These are phyloP conservation scores for Blastobotrys robertii DNA, from an alignment of 805 yeast species.

Conservation along the genomic window DNA sequence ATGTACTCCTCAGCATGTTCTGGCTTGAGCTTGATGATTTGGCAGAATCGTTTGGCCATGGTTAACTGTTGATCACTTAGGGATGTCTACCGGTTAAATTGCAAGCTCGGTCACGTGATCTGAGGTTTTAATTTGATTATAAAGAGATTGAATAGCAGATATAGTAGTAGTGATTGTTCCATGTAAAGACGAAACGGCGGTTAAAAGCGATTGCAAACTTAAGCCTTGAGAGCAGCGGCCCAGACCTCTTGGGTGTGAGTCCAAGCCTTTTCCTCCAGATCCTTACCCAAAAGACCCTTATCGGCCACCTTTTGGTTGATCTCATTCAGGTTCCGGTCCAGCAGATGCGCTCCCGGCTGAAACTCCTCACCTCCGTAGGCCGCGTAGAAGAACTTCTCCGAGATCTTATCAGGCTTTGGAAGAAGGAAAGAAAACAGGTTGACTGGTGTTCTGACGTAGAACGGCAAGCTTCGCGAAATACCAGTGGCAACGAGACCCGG, in stretches of 20 bases:
- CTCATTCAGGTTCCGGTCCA: conserved; percentile 8
- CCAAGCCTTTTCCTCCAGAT: conserved; percentile 20
- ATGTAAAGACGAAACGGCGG: too few species aligned
- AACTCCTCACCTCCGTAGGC: conserved; percentile 12
- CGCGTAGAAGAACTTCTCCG: conserved; percentile 18
- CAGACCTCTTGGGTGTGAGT: conserved; percentile 17
- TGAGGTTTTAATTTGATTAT: too few species aligned
- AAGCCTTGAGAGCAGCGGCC: conserved; percentile 4
- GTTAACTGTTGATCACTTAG: too few species aligned
- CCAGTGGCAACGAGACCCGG: conserved; percentile 22
- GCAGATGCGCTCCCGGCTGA: conserved; percentile 14
- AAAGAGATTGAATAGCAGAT: too few species aligned
- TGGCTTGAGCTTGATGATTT: conserved; percentile 32
- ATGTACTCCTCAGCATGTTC: conserved; percentile 32
- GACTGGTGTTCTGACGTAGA: conserved; percentile 10
- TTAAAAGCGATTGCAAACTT: neutral
- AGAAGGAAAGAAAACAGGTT: conserved; percentile 5
- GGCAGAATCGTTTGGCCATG: conserved; percentile 18
- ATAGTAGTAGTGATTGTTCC: too few species aligned
- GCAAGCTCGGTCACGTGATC: too few species aligned
- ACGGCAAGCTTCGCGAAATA: conserved; percentile 15
- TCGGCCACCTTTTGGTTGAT: conserved; percentile 6
- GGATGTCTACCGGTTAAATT: too few species aligned
- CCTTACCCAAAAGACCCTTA: conserved; percentile 10
- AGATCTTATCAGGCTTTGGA: conserved; percentile 11